These are phyloP conservation scores for Thalassiosira pacifica DNA, from an alignment of 352 stramenopile genomes.

Conservation along the genomic window DNA sequence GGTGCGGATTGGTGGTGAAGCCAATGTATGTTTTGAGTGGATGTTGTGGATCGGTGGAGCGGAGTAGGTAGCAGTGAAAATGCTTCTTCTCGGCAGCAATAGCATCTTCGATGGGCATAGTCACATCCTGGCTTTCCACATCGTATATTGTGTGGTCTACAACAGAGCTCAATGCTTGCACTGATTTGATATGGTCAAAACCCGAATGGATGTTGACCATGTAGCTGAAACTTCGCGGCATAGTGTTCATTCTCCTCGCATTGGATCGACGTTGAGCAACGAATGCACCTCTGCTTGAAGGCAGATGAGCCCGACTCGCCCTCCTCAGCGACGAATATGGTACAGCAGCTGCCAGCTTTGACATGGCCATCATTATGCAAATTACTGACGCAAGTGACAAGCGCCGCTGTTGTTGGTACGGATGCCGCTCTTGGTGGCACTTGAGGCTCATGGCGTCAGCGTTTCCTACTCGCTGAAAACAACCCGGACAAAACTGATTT, in stretches of 20 bases:
- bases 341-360: neutral
- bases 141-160: neutral
- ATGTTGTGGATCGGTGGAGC: slow-evolving; percentile 74
- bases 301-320: neutral
- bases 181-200: neutral
- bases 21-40: slow-evolving; percentile 86
- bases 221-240: neutral
- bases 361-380: slow-evolving; percentile 17
- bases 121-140: neutral
- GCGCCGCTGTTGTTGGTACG: neutral
- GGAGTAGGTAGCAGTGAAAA: slow-evolving; percentile 83
- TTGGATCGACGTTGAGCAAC: neutral
- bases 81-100: slow-evolving; percentile 15
- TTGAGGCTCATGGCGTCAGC: neutral
- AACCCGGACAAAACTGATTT: too few species aligned
- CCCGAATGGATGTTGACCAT: neutral
- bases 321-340: neutral
- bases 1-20: slow-evolving; percentile 79
- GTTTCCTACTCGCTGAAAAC: too few species aligned
- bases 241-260: neutral
- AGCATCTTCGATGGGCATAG: too few species aligned
- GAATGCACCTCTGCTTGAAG: neutral
- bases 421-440: neutral
- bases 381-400: neutral
- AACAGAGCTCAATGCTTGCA: neutral